A percentile compares a stretch with the other conserved stretches of the same genome.
Evolutionary conservation across 2,329 filamentous ascomycete species (phyloP).

Genomic region (Cladophialophora immunda): DNA sequence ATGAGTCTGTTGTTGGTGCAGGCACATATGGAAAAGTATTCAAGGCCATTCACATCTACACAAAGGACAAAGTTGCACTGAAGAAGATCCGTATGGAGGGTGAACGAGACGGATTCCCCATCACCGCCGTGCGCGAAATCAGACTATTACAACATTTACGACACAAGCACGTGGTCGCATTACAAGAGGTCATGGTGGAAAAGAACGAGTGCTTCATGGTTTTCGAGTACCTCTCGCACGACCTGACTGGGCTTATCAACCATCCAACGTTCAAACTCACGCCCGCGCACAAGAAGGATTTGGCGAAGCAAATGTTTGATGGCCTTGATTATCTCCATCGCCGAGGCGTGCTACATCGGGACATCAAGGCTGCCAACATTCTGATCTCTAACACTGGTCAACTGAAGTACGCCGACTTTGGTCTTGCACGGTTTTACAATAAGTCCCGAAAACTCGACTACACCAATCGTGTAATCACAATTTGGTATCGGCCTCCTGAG

Average conservation of each 20-base stretch:
- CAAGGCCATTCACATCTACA: slow-evolving; percentile 93
- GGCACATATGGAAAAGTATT: slow-evolving; percentile 97
- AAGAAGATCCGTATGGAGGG: slow-evolving; percentile 96
- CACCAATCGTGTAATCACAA: slow-evolving; percentile 97
- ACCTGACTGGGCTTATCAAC: slow-evolving; percentile 92
- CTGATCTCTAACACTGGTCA: slow-evolving; percentile 88
- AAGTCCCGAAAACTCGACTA: slow-evolving; percentile 93
- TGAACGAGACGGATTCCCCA: slow-evolving; percentile 87
- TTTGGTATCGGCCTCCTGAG: slow-evolving; percentile 95
- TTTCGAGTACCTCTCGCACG: slow-evolving; percentile 96
- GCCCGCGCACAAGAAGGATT: slow-evolving; percentile 85
- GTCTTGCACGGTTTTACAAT: slow-evolving; percentile 92
- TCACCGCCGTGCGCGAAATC: slow-evolving; percentile 90
- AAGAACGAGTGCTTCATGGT: slow-evolving; percentile 99
- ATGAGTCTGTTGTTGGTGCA: slow-evolving; percentile 94
- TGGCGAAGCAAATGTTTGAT: slow-evolving; percentile 91
- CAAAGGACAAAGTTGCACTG: slow-evolving; percentile 80
- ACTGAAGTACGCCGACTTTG: slow-evolving; percentile 94
- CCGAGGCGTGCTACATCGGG: slow-evolving; percentile 91
- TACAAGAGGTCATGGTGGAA: slow-evolving; percentile 97
- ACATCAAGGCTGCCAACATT: slow-evolving; percentile 98
- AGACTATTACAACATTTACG: slow-evolving; percentile 87
- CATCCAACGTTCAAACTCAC: slow-evolving; percentile 91
- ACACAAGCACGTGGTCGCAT: slow-evolving; percentile 81
- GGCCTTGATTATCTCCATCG: slow-evolving; percentile 93